A percentile compares a stretch with the other conserved stretches of the same genome.
Conservation (phyloP, 495 filamentous ascomycete genomes). For the Talaromyces adpressus region DNA sequence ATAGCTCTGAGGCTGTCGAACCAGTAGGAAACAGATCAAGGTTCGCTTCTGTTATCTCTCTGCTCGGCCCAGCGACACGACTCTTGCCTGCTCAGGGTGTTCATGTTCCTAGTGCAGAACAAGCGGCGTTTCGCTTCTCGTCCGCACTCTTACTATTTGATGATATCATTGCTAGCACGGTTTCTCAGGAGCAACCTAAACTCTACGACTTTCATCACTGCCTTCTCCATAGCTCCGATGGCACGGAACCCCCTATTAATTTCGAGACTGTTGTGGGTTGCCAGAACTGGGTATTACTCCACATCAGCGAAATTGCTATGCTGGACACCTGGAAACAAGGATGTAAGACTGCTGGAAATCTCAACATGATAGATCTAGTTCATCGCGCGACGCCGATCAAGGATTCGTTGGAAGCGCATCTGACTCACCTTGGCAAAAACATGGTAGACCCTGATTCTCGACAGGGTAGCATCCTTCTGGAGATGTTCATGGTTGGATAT, state of each 20-base stretch:
- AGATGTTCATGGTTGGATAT: constrained; percentile 3
- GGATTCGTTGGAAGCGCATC: constrained; percentile 14
- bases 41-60: constrained; percentile 21
- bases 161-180: constrained; percentile 44
- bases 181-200: constrained; percentile 31
- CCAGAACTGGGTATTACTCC: constrained; percentile 26
- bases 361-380: constrained; percentile 26
- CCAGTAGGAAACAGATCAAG: background rate
- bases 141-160: constrained; percentile 39
- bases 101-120: constrained; percentile 37
- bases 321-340: constrained; percentile 31
- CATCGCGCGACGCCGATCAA: constrained; percentile 22
- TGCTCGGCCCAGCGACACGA: constrained; percentile 17
- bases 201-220: constrained; percentile 32
- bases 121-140: constrained; percentile 47
- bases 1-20: constrained; percentile 14
- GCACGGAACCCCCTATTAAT: constrained; percentile 14
- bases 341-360: constrained; percentile 18
- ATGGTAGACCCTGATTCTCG: background rate
- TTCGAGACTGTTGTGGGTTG: constrained; percentile 23
- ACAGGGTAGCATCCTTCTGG: constrained; percentile 7
- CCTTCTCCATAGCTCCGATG: constrained; percentile 11
- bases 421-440: constrained; percentile 9
- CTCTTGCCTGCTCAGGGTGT: constrained; percentile 14
- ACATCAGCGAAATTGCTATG: constrained; percentile 24